Percentiles rank a stretch among this genome's conserved stretches.
phyloP scores from a whole-genome alignment of 192 early-diverging fungal species.

The Coemansia sp. region DNA sequence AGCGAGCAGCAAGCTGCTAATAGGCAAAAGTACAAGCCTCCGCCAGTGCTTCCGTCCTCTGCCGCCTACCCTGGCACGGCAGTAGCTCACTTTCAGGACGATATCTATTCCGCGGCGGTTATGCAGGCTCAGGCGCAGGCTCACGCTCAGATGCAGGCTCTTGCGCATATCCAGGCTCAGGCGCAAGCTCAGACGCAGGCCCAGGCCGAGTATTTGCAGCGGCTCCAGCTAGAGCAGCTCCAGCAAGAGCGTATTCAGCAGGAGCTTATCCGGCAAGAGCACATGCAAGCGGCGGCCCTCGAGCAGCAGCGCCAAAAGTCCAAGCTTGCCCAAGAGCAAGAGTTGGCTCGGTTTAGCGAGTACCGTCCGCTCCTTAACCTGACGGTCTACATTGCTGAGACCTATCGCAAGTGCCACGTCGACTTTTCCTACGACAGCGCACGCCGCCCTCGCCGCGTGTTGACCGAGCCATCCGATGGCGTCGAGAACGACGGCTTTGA shows the following conservation, averaged over 20 bases:
- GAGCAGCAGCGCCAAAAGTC: conserved; percentile 38
- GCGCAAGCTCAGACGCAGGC: conserved; percentile 26
- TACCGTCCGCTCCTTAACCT: conserved; percentile 57
- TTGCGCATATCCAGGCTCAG: conserved; percentile 20
- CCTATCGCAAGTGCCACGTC: conserved; percentile 77
- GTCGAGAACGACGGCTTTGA: conserved; percentile 89
- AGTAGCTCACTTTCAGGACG: conserved; percentile 10
- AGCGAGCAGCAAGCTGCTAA: background rate
- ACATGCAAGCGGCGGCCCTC: conserved; percentile 6
- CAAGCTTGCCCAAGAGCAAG: conserved; percentile 37
- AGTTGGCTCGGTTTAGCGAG: conserved; percentile 37
- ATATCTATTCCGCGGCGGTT: conserved; percentile 2
- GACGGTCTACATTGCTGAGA: conserved; percentile 64
- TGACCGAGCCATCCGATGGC: conserved; percentile 93
- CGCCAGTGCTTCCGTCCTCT: conserved; percentile 5
- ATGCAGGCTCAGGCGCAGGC: conserved; percentile 5
- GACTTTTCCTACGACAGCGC: conserved; percentile 76
- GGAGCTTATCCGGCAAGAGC: conserved; percentile 15
- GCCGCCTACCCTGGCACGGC: conserved; percentile 3
- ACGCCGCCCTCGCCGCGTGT: conserved; percentile 81
- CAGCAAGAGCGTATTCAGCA: conserved; percentile 34
- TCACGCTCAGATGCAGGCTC: conserved; percentile 16
- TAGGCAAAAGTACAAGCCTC: conserved; percentile 5
- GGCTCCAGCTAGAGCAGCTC: conserved; percentile 21
- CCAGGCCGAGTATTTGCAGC: conserved; percentile 34